Conservation (phyloP, 2,329 filamentous ascomycete species). For the Fusarium odoratissimum region DNA sequence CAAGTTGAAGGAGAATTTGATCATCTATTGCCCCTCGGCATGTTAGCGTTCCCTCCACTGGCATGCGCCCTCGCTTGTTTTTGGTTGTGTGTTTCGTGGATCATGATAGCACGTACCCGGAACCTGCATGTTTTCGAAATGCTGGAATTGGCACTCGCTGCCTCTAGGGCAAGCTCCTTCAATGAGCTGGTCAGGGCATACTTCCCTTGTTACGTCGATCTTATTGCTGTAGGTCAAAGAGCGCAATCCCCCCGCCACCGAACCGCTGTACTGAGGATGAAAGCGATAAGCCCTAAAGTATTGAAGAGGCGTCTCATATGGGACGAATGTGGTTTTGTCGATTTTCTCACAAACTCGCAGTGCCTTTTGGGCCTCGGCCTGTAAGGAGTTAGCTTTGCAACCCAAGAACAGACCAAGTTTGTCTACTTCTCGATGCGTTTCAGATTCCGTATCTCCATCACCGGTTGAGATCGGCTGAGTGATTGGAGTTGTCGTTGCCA, state of each 20-base stretch:
- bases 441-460: slow-evolving; percentile 39
- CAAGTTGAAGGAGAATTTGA: slow-evolving; percentile 78
- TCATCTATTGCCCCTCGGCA: slow-evolving; percentile 67
- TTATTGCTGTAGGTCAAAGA: slow-evolving; percentile 95
- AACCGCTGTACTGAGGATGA: slow-evolving; percentile 78
- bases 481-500: slow-evolving; percentile 36
- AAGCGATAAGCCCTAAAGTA: slow-evolving; percentile 91
- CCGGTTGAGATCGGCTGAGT: slow-evolving; percentile 49
- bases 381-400: slow-evolving; percentile 33
- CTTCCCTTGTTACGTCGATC: slow-evolving; percentile 78
- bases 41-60: slow-evolving; percentile 61
- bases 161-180: slow-evolving; percentile 78
- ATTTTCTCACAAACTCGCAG: slow-evolving; percentile 4
- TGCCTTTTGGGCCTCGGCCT: slow-evolving; percentile 30
- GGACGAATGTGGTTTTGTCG: slow-evolving; percentile 50
- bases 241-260: slow-evolving; percentile 80
- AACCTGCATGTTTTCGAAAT: slow-evolving; percentile 68
- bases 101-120: slow-evolving; percentile 51
- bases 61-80: slow-evolving; percentile 35
- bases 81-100: slow-evolving; percentile 28
- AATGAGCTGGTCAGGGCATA: slow-evolving; percentile 82
- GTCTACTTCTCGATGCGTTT: slow-evolving; percentile 58
- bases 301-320: slow-evolving; percentile 86
- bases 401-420: slow-evolving; percentile 40
- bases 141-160: slow-evolving; percentile 77